Percentiles rank a stretch among this genome's conserved stretches.
Evolutionary conservation across 805 yeast genomes (phyloP).

Genomic region (Metschnikowia peoriensis): DNA sequence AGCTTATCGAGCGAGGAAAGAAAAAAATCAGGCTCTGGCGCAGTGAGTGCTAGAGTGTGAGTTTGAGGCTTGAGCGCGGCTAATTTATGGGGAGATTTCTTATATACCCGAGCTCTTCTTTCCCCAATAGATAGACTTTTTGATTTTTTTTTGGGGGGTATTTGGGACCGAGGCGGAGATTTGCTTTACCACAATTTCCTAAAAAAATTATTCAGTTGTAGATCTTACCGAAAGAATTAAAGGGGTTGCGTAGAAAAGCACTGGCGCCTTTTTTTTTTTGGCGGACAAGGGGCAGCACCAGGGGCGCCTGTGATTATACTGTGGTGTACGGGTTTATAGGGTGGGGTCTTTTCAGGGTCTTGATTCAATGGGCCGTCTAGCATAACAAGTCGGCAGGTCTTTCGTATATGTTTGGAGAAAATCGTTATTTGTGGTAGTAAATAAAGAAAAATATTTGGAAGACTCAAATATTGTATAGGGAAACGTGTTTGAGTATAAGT

Average conservation of each 20-base stretch:
- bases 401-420: too few species aligned
- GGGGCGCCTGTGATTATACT: background rate
- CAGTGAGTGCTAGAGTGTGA: background rate
- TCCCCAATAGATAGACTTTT: background rate
- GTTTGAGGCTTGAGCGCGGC: background rate
- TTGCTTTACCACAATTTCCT: background rate
- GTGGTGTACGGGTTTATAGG: constrained; percentile 2
- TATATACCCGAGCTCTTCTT: too few species aligned
- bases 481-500: too few species aligned
- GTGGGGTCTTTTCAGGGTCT: background rate
- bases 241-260: too few species aligned
- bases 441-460: too few species aligned
- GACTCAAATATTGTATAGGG: too few species aligned
- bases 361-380: too few species aligned
- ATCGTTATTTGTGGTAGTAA: too few species aligned
- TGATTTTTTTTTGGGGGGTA: background rate
- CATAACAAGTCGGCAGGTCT: too few species aligned
- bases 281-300: constrained; percentile 1
- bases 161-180: background rate
- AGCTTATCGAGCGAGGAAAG: background rate
- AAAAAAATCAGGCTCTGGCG: background rate
- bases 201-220: too few species aligned
- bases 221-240: background rate
- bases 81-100: background rate
- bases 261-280: background rate